phyloP scores from a whole-genome alignment of 306 rosid species.

The Malus domestica region ASM211411v1 NC_041803.1:746501-747000 shows the following conservation, averaged over 20 bases:
- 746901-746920: background rate
- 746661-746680: background rate
- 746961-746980: slow-evolving; percentile 73
- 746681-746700: slow-evolving; percentile 60
- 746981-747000: slow-evolving; percentile 78
- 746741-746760: slow-evolving; percentile 84
- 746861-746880: background rate
- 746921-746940: background rate
- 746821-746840: slow-evolving; percentile 63
- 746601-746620: background rate
- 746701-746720: slow-evolving; percentile 88
- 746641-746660: background rate
- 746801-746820: slow-evolving; percentile 53
- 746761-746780: slow-evolving; percentile 96
- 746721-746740: slow-evolving; percentile 92
- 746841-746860: slow-evolving; percentile 83
- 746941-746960: background rate
- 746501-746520: background rate
- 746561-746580: background rate
- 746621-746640: background rate
- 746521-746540: background rate
- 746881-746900: background rate
- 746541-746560: background rate
- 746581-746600: background rate
- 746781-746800: slow-evolving; percentile 42